These are phyloP conservation scores for Colletotrichum liaoningense DNA, from an alignment of 2,329 filamentous ascomycete genomes.

Conservation along the genomic window DNA sequence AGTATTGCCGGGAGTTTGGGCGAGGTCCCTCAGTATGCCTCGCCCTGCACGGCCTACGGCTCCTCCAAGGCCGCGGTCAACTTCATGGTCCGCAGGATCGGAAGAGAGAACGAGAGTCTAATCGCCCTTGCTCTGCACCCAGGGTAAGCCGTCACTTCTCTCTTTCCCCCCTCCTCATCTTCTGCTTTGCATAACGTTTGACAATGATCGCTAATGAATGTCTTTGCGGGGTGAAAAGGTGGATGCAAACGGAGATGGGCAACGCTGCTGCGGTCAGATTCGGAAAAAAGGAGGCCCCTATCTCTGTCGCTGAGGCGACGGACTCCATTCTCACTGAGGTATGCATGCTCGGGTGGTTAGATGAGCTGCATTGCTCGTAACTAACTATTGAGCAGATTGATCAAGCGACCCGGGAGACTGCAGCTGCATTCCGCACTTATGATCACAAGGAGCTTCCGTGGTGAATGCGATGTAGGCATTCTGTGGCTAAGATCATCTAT, in stretches of 20 bases:
- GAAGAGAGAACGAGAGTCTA: background rate
- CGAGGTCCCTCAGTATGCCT: background rate
- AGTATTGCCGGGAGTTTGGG: background rate
- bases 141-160: background rate
- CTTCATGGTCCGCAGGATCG: background rate
- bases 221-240: background rate
- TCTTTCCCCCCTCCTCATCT: background rate
- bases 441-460: background rate
- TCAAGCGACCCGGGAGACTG: background rate
- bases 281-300: background rate
- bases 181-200: background rate
- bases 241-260: background rate
- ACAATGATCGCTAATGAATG: background rate
- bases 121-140: background rate
- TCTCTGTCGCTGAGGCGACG: background rate
- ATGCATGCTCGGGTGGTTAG: background rate
- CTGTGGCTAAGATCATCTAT: background rate
- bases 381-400: background rate
- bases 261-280: background rate
- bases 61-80: background rate
- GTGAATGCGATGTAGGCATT: background rate
- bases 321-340: background rate
- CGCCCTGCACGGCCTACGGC: background rate
- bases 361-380: background rate
- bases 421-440: background rate